A percentile compares a stretch with the other conserved stretches of the same genome.
These are phyloP conservation scores for Globisporangium mamillatum DNA, from an alignment of 352 stramenopile genomes.

Conservation along the genomic window DNA sequence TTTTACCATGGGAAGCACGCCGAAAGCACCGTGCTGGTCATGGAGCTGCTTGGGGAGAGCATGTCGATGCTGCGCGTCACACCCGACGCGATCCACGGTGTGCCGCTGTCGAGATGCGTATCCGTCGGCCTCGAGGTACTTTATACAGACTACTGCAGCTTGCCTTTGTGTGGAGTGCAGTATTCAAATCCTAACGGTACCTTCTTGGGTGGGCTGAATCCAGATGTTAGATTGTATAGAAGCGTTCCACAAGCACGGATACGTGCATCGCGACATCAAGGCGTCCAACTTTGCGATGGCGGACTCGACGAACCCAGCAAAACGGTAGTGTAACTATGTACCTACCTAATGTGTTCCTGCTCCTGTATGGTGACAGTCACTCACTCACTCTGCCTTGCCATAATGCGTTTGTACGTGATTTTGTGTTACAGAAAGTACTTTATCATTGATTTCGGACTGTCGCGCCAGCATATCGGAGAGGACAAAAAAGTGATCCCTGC, in stretches of 20 bases:
- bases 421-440: slow-evolving; percentile 44
- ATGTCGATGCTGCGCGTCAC: slow-evolving; percentile 86
- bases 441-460: slow-evolving; percentile 86
- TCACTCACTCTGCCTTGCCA: not conserved
- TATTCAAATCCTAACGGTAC: not conserved
- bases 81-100: slow-evolving; percentile 75
- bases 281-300: slow-evolving; percentile 86
- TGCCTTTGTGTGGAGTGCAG: not conserved
- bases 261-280: slow-evolving; percentile 89
- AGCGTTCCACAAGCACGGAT: slow-evolving; percentile 81
- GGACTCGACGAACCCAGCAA: slow-evolving; percentile 35
- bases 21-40: slow-evolving; percentile 85
- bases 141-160: not conserved
- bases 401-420: not conserved
- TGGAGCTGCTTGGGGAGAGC: slow-evolving; percentile 86
- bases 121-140: slow-evolving; percentile 60
- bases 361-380: not conserved
- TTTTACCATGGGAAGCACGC: slow-evolving; percentile 85
- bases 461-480: slow-evolving; percentile 69
- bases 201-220: not conserved
- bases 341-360: not conserved
- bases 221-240: slow-evolving; percentile 88
- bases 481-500: slow-evolving; percentile 59
- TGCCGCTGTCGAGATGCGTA: slow-evolving; percentile 68
- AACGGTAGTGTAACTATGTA: slow-evolving; percentile 22